Percentiles rank a stretch among this genome's conserved stretches.
phyloP scores from a whole-genome alignment of 495 filamentous ascomycete genomes.

The Tuber brumale region DNA sequence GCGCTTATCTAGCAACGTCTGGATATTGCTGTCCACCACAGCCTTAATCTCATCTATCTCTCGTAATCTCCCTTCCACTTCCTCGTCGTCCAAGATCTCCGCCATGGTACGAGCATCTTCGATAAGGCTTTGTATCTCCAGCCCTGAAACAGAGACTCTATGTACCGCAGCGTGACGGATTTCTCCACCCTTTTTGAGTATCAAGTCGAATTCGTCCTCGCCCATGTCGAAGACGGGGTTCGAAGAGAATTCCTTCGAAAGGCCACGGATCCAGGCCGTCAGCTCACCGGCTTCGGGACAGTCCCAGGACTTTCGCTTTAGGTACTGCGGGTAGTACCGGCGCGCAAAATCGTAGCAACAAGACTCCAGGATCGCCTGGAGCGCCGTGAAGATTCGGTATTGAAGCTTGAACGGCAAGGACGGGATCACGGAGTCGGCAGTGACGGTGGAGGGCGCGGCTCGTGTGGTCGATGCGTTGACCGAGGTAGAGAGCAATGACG shows the following conservation, averaged over 20 bases:
- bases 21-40: slow-evolving; percentile 22
- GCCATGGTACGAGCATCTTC: slow-evolving; percentile 17
- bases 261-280: slow-evolving; percentile 30
- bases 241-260: slow-evolving; percentile 19
- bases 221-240: slow-evolving; percentile 19
- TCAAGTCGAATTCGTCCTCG: slow-evolving; percentile 18
- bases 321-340: slow-evolving; percentile 25
- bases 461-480: not conserved
- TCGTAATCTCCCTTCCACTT: not conserved
- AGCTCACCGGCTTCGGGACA: slow-evolving; percentile 34
- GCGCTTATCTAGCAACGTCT: slow-evolving; percentile 18
- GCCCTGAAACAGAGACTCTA: slow-evolving; percentile 28
- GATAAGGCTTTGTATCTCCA: slow-evolving; percentile 29
- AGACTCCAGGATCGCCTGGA: slow-evolving; percentile 24
- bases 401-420: slow-evolving; percentile 27
- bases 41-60: slow-evolving; percentile 22
- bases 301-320: slow-evolving; percentile 26
- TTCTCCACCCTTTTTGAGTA: slow-evolving; percentile 25
- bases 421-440: slow-evolving; percentile 22
- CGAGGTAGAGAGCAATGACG: not conserved
- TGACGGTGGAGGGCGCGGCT: not conserved
- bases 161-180: slow-evolving; percentile 31
- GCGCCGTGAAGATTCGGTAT: slow-evolving; percentile 26
- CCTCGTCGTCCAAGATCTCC: slow-evolving; percentile 16
- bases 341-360: slow-evolving; percentile 28